Base-by-base conservation (phyloP, 441 rosid genomes). In the Theobroma grandiflorum region DNA sequence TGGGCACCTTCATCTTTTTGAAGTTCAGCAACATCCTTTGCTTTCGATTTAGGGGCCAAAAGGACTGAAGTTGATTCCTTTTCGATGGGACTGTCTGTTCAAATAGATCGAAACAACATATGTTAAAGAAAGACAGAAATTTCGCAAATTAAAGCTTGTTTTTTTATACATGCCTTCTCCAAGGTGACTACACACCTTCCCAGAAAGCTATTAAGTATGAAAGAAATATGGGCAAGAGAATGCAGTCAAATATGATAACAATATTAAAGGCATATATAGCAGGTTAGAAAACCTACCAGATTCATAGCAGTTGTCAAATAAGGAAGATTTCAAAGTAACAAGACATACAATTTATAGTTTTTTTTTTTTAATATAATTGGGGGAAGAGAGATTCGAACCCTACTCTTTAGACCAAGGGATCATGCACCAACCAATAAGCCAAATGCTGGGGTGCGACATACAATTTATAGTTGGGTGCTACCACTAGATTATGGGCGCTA, bases 31-130 rank as follows among this genome's bases (percentile, higher is more conserved):
- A 43, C 80, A 67, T 80, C 76, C 63, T 84, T 78, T 43, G 65
- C 72, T 15, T 78, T 47, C 3, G 89, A 26, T 69, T 85, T 83
- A n/a, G 84, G 55, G 66, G 76, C 77, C 45, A 70, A 40, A 18
- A 82, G n/a, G 50, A 10, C 79, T 40, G 73, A 10, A n/a, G 55
- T 38, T 71, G 72, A 63, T 82, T 86, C 82, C 68, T 82, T 71
- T 55, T 61, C 59, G 57, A 66, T n/a, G 61, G 67, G 15, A 81
- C 14, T 69, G 68, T 83, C 95, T 92, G 86, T 37, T 78, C 45
- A 37, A 5, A 73, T 49, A 81, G 18, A 77, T 67, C 8, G 50
- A 62, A 79, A 40, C 76, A 49, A 9, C 71, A 75, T 57, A 47
- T 12, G 26, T 49, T 49, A 22, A 65, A 49, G 14, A 45, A 6